Conservation (phyloP, 2,329 filamentous ascomycete species). For the Bipolaris oryzae region DNA sequence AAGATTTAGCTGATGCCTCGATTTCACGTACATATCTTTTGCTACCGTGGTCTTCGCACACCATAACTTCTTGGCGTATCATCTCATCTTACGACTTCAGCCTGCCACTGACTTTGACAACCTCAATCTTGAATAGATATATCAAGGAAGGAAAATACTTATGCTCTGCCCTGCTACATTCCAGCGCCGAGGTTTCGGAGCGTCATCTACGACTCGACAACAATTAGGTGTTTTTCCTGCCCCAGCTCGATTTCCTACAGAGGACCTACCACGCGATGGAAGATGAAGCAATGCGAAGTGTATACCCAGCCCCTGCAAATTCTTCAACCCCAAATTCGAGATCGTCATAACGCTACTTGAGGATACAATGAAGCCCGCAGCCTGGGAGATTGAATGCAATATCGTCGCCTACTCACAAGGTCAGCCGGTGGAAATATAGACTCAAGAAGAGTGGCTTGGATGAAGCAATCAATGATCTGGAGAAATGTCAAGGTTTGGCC, state of each 20-base stretch:
- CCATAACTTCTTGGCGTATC: background rate
- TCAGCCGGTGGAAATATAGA: background rate
- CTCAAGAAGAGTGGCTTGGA: background rate
- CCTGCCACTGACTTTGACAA: background rate
- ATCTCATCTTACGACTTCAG: background rate
- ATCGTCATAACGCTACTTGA: background rate
- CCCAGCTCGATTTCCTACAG: background rate
- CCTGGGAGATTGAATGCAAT: background rate
- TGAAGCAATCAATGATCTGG: background rate
- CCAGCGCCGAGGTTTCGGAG: background rate
- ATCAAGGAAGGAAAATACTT: background rate
- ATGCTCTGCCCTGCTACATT: background rate
- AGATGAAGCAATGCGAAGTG: background rate
- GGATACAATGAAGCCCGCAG: background rate
- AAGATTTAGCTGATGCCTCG: background rate
- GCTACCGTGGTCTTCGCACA: background rate
- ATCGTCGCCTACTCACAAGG: background rate
- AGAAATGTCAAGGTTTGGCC: conserved; percentile 19
- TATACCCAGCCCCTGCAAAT: background rate
- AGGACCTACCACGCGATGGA: background rate
- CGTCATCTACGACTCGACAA: background rate
- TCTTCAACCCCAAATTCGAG: background rate
- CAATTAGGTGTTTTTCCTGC: background rate
- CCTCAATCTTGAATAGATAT: background rate
- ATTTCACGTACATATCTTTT: background rate